Percentiles rank a stretch among this genome's conserved stretches.
These are phyloP conservation scores for Erodium maritimum DNA, from an alignment of 345 rosid species.

Conservation along the genomic window DNA sequence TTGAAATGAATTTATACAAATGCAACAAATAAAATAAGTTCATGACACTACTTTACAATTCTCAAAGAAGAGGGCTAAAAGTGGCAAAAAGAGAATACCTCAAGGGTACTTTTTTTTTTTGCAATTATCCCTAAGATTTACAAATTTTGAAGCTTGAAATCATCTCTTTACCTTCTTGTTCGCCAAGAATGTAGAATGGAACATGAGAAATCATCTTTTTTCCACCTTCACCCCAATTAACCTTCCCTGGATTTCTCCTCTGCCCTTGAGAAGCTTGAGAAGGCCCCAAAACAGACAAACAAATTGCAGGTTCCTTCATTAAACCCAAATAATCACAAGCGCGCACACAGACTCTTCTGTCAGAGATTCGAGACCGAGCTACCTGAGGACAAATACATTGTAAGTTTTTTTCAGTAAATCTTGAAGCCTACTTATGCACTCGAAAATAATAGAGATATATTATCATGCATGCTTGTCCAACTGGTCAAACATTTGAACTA, in stretches of 20 bases:
- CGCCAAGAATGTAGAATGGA: constrained; percentile 80
- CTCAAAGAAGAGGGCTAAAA: no score
- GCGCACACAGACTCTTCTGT: constrained; percentile 66
- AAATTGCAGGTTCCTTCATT: constrained; percentile 72
- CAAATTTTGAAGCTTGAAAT: no score
- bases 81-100: no score
- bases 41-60: no score
- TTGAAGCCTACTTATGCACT: background rate
- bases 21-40: no score
- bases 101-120: no score
- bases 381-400: constrained; percentile 31
- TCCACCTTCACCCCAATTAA: constrained; percentile 78
- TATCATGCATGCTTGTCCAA: no score
- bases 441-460: no score
- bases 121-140: no score
- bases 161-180: constrained; percentile 53
- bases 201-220: constrained; percentile 53
- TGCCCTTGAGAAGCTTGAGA: constrained; percentile 36
- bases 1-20: no score
- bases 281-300: constrained; percentile 71
- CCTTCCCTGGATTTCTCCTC: constrained; percentile 46
- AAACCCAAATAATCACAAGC: constrained; percentile 84
- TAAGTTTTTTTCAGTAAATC: background rate
- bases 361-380: constrained; percentile 77
- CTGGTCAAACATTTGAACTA: no score